Evolutionary conservation across 2,329 filamentous ascomycete genomes (phyloP).

Genomic region (Penicillium oxalicum): DNA sequence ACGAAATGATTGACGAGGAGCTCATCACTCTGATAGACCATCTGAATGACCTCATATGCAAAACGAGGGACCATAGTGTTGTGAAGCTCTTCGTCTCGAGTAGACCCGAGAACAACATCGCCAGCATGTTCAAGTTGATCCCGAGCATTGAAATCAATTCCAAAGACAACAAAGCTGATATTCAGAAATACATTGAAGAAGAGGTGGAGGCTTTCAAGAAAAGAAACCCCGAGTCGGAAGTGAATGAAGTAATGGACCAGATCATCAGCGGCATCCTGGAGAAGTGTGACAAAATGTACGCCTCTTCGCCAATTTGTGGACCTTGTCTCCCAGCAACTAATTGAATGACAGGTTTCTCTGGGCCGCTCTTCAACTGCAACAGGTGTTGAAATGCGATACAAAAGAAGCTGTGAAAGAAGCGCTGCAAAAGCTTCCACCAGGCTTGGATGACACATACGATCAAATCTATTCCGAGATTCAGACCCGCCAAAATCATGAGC

Average conservation of each 20-base stretch:
- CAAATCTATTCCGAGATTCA: conserved; percentile 7
- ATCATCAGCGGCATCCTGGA: not conserved
- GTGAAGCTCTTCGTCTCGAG: conserved; percentile 35
- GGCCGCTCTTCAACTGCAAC: conserved; percentile 13
- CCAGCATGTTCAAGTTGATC: conserved; percentile 38
- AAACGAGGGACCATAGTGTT: conserved; percentile 11
- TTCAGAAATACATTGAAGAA: conserved; percentile 7
- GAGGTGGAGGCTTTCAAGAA: not conserved
- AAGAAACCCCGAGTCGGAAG: not conserved
- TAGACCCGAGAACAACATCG: conserved; percentile 27
- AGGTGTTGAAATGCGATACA: conserved; percentile 5
- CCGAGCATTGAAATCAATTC: conserved; percentile 42
- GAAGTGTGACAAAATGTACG: not conserved
- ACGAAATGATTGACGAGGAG: conserved; percentile 19
- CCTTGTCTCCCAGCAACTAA: not conserved
- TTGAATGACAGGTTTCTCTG: conserved; percentile 16
- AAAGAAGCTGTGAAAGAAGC: conserved; percentile 1
- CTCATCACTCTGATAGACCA: conserved; percentile 11
- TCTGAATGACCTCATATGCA: conserved; percentile 13
- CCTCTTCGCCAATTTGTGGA: not conserved
- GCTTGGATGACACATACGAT: conserved; percentile 11
- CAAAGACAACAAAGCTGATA: conserved; percentile 12
- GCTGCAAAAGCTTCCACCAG: conserved; percentile 9
- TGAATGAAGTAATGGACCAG: not conserved
- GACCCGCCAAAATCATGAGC: conserved; percentile 1